A percentile compares a stretch with the other conserved stretches of the same genome.
Conservation (phyloP, 2,329 filamentous ascomycete genomes). For the Penicillium paneum region DNA sequence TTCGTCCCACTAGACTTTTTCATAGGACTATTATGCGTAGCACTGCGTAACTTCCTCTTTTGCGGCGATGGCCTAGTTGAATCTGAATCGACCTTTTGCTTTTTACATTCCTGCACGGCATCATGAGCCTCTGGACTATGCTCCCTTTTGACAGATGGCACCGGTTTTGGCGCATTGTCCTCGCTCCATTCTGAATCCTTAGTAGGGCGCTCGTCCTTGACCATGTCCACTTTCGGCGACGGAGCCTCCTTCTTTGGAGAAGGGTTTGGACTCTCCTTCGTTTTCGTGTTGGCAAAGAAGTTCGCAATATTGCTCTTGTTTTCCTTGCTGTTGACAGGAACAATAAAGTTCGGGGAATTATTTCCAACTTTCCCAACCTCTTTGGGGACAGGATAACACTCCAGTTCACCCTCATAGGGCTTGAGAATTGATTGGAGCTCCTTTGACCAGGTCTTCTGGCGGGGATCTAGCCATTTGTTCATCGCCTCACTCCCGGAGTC, state of each 20-base stretch:
- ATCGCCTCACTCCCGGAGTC: constrained; percentile 70
- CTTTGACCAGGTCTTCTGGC: constrained; percentile 66
- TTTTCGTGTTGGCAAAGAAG: constrained; percentile 69
- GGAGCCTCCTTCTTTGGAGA: constrained; percentile 26
- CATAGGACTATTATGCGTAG: constrained; percentile 53
- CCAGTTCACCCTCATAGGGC: constrained; percentile 74
- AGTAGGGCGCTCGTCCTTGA: constrained; percentile 12
- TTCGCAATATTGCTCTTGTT: constrained; percentile 94
- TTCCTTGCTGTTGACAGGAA: constrained; percentile 77
- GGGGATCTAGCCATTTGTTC: constrained; percentile 74
- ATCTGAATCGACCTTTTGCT: constrained; percentile 20
- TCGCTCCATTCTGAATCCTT: background rate
- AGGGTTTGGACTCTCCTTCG: constrained; percentile 23
- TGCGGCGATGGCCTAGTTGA: constrained; percentile 29
- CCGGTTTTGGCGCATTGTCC: constrained; percentile 52
- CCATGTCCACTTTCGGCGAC: constrained; percentile 33
- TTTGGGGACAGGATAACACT: constrained; percentile 79
- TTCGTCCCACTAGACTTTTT: constrained; percentile 46
- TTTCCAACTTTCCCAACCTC: constrained; percentile 95
- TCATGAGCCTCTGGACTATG: constrained; percentile 31
- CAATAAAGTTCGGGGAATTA: constrained; percentile 76
- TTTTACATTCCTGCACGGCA: constrained; percentile 24
- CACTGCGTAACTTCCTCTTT: constrained; percentile 55
- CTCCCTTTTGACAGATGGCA: constrained; percentile 49
- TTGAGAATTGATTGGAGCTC: constrained; percentile 76